A percentile compares a stretch with the other conserved stretches of the same genome.
These are phyloP conservation scores for Saxophila tyrrhenica DNA, from an alignment of 495 filamentous ascomycete genomes.

Conservation along the genomic window DNA sequence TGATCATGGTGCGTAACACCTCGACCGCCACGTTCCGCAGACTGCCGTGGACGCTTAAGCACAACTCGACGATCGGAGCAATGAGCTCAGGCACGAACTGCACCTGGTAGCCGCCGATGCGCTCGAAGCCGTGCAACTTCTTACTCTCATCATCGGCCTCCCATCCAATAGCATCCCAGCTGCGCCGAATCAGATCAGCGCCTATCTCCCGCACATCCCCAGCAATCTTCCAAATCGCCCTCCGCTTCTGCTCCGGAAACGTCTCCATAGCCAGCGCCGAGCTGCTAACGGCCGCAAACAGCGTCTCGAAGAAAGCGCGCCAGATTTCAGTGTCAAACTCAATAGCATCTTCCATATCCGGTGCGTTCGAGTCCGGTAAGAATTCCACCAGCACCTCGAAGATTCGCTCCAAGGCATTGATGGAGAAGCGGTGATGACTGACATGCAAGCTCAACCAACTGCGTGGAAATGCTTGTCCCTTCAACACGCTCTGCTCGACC, in stretches of 20 bases:
- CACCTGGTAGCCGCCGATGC: slow-evolving; percentile 92
- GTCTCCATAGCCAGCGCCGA: slow-evolving; percentile 85
- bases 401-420: slow-evolving; percentile 78
- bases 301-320: slow-evolving; percentile 81
- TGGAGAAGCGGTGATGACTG: slow-evolving; percentile 84
- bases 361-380: slow-evolving; percentile 65
- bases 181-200: slow-evolving; percentile 67
- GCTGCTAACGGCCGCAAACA: slow-evolving; percentile 82
- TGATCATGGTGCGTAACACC: slow-evolving; percentile 92
- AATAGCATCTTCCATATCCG: slow-evolving; percentile 83
- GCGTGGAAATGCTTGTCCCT: slow-evolving; percentile 79
- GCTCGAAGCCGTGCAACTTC: slow-evolving; percentile 61
- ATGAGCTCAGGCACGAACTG: slow-evolving; percentile 93
- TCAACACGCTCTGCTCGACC: slow-evolving; percentile 78
- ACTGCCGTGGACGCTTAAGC: slow-evolving; percentile 88
- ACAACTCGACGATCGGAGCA: slow-evolving; percentile 83
- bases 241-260: slow-evolving; percentile 90
- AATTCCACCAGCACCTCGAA: slow-evolving; percentile 63
- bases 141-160: slow-evolving; percentile 70
- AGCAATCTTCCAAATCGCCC: slow-evolving; percentile 97
- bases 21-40: slow-evolving; percentile 81
- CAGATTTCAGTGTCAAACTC: slow-evolving; percentile 86
- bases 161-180: slow-evolving; percentile 97
- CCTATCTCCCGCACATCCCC: slow-evolving; percentile 91
- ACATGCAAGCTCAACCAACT: slow-evolving; percentile 89